Evolutionary conservation across 1,284 basidiomycete genomes (phyloP).

Genomic region (Lignosus rhinocerotis): DNA sequence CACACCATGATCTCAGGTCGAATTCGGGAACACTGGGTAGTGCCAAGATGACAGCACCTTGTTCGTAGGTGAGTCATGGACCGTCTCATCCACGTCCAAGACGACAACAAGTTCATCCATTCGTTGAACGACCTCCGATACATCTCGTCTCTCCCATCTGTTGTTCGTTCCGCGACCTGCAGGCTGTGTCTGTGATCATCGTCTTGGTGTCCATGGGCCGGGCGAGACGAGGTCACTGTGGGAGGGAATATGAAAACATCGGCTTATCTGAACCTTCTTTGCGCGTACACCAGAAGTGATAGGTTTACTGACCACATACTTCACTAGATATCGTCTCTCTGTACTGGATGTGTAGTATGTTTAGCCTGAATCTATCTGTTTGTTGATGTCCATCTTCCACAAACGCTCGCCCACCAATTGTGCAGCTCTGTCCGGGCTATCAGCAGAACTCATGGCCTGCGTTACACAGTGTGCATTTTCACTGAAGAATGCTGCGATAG

Average conservation of each 20-base stretch:
- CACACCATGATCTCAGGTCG: constrained; percentile 1
- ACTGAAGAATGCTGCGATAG: too few relatives aligned
- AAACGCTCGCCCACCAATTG: too few relatives aligned
- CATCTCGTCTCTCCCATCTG: constrained; percentile 37
- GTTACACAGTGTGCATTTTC: too few relatives aligned
- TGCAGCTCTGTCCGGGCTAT: too few relatives aligned
- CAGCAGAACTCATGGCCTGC: too few relatives aligned
- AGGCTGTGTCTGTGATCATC: constrained; percentile 39
- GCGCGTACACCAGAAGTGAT: neutral
- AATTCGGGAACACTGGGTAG: neutral
- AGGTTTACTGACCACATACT: neutral
- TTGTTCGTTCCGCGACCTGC: constrained; percentile 24
- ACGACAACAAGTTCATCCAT: constrained; percentile 84
- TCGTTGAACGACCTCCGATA: constrained; percentile 62
- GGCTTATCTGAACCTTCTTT: constrained; percentile 63
- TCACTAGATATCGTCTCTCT: neutral
- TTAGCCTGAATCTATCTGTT: neutral
- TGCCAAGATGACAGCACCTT: too few relatives aligned
- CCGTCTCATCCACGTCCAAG: constrained; percentile 24
- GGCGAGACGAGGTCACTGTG: constrained; percentile 33
- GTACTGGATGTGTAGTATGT: neutral
- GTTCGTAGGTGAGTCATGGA: constrained; percentile 26
- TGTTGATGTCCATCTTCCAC: too few relatives aligned
- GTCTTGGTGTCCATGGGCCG: constrained; percentile 52
- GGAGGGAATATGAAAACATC: constrained; percentile 60